Evolutionary conservation across 2,329 filamentous ascomycete species (phyloP), one percentile per base, ranked within the genome.

Genomic region (Ophiostoma perfectum): DNA sequence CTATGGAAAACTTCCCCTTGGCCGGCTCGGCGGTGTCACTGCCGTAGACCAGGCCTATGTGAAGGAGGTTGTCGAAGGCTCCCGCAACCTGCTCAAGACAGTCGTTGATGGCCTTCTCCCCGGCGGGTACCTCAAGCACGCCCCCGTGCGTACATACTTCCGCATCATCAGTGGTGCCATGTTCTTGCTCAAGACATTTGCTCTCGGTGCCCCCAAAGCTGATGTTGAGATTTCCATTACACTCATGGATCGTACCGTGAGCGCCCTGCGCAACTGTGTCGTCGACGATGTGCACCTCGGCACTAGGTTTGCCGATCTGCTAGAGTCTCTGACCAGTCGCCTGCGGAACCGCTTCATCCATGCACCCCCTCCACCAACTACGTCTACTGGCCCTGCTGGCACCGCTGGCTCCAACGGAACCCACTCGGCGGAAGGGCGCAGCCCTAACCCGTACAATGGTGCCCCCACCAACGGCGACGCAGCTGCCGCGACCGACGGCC

Each of bases 281-380:
- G 91, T 94, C 4, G 91, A 95, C 74, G 91, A 95, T 73, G 90
- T 94, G 7, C 91, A 95, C 76, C 83, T 95, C 4, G 91, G 90
- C n/a, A 92, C 90, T 70, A 86, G 91, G 7, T 95, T 95, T 73
- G 90, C 91, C 18, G 90, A 93, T 74, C 84, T 94, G 64, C 85
- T 94, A n/a, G 88, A 93, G 74, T 91, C 89, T 1, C 80, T 95
- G 55, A 93, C 90, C 0, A 88, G 88, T 70, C 84, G 90, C 38
- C 82, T 94, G 71, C 86, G 90, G 67, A 88, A 88, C 73, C 85
- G 90, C 6, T 92, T 95, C 73, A 92, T 87, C 76, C 90, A 82
- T 78, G 89, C 79, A 71, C 84, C 86, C 5, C 81, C 81, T 4
- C 78, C 81, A 70, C 78, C 74, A 55, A 27, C 49, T 3, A 2